Conservation (phyloP, 108 stramenopile species). For the Pelagomonas calceolata region DNA sequence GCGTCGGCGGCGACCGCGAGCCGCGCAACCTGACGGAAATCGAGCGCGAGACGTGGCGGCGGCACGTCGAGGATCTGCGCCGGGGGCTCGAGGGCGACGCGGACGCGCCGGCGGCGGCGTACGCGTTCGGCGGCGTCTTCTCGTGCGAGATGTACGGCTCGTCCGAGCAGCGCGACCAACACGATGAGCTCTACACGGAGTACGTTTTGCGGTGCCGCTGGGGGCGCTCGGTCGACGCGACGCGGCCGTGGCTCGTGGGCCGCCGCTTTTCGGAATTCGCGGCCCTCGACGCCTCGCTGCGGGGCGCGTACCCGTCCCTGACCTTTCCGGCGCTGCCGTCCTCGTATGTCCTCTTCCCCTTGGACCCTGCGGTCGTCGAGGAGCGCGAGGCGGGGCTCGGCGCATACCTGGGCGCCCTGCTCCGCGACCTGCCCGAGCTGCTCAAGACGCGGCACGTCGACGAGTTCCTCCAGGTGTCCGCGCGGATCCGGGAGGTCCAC, state of each 20-base stretch:
- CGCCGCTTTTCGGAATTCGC: slow-evolving; percentile 14
- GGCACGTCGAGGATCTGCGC: no score
- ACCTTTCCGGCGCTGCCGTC: neutral
- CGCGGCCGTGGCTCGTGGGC: slow-evolving; percentile 20
- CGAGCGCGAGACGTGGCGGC: no score
- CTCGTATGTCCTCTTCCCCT: neutral
- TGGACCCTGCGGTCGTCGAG: neutral
- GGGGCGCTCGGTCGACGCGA: slow-evolving; percentile 1
- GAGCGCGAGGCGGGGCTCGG: neutral
- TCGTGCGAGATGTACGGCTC: slow-evolving; percentile 11
- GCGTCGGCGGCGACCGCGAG: no score
- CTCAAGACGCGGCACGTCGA: neutral
- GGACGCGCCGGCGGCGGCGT: slow-evolving; percentile 2
- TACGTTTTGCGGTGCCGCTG: slow-evolving; percentile 18
- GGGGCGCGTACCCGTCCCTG: neutral
- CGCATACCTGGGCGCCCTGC: neutral
- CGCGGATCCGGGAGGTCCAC: no score
- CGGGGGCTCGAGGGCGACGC: neutral
- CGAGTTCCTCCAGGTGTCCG: neutral
- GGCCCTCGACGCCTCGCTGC: neutral
- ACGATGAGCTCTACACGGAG: slow-evolving; percentile 13
- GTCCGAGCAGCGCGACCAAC: slow-evolving; percentile 6
- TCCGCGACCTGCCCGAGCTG: neutral
- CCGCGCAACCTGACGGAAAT: no score
- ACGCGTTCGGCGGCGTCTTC: slow-evolving; percentile 13